Conservation (phyloP, 441 rosid species). For the Pelargonium fulgidum region DNA sequence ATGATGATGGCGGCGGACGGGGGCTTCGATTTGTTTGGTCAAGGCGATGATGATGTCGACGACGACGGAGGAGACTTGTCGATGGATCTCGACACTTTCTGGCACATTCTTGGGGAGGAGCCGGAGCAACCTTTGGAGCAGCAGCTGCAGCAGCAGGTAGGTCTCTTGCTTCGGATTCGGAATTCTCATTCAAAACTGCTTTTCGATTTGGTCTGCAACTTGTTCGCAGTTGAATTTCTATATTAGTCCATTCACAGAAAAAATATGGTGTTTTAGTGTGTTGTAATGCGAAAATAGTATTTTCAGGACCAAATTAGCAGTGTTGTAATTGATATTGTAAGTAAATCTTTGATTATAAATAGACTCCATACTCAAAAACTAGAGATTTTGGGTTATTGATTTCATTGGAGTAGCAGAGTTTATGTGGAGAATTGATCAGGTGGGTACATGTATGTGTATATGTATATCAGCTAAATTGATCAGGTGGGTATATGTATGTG, state of each 20-base stretch:
- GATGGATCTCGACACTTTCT: slow-evolving; percentile 41
- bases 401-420: no score
- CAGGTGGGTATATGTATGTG: no score
- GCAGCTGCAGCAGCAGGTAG: slow-evolving; percentile 28
- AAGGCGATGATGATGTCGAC: slow-evolving; percentile 10
- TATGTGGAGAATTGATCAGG: no score
- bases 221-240: neutral
- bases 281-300: neutral
- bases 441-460: no score
- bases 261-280: neutral
- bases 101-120: slow-evolving; percentile 38
- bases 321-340: neutral
- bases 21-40: slow-evolving; percentile 18
- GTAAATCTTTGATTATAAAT: neutral
- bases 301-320: neutral
- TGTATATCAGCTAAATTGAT: no score
- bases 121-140: slow-evolving; percentile 31
- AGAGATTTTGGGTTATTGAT: no score
- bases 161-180: slow-evolving; percentile 5
- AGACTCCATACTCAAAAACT: no score
- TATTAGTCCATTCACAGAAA: neutral
- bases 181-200: neutral
- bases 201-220: neutral
- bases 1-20: slow-evolving; percentile 41
- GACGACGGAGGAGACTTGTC: slow-evolving; percentile 35